Evolutionary conservation across 2,329 filamentous ascomycete genomes (phyloP).

Genomic region (Sporothrix curviconia): DNA sequence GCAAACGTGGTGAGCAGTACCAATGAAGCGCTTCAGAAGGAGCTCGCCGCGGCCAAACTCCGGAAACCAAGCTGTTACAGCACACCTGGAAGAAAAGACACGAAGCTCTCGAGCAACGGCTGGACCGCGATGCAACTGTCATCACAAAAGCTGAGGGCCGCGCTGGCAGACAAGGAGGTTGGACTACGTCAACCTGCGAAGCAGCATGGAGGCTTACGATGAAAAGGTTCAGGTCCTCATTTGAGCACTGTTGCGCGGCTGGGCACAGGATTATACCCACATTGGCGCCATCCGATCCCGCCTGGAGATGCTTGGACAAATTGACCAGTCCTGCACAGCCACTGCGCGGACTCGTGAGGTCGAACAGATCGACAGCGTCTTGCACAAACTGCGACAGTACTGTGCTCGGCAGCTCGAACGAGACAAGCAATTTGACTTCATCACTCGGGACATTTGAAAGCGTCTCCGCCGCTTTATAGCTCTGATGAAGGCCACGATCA

Average conservation of each 20-base stretch:
- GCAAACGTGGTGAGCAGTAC: neutral
- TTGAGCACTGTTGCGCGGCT: slow-evolving; percentile 10
- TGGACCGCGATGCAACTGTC: neutral
- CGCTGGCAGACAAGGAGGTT: slow-evolving; percentile 11
- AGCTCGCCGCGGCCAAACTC: slow-evolving; percentile 5
- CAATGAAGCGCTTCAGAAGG: slow-evolving; percentile 3
- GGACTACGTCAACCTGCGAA: slow-evolving; percentile 1
- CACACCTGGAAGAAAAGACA: neutral
- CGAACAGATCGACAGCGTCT: slow-evolving; percentile 8
- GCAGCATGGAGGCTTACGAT: slow-evolving; percentile 11
- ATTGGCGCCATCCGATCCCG: slow-evolving; percentile 8
- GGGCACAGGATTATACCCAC: slow-evolving; percentile 15
- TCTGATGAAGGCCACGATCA: slow-evolving; percentile 9
- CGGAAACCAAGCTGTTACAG: neutral
- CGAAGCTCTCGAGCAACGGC: neutral
- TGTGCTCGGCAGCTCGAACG: neutral
- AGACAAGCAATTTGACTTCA: neutral
- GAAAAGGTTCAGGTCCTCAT: slow-evolving; percentile 7
- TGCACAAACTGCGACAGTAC: slow-evolving; percentile 12
- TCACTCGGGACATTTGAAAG: neutral
- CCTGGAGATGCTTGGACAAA: slow-evolving; percentile 13
- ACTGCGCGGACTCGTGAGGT: slow-evolving; percentile 10
- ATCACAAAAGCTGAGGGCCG: slow-evolving; percentile 12
- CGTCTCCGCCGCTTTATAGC: neutral
- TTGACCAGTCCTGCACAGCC: slow-evolving; percentile 1